Evolutionary conservation across 2,329 filamentous ascomycete genomes (phyloP), one percentile per base, ranked within the genome.

Genomic region (Shiraia sp.): DNA sequence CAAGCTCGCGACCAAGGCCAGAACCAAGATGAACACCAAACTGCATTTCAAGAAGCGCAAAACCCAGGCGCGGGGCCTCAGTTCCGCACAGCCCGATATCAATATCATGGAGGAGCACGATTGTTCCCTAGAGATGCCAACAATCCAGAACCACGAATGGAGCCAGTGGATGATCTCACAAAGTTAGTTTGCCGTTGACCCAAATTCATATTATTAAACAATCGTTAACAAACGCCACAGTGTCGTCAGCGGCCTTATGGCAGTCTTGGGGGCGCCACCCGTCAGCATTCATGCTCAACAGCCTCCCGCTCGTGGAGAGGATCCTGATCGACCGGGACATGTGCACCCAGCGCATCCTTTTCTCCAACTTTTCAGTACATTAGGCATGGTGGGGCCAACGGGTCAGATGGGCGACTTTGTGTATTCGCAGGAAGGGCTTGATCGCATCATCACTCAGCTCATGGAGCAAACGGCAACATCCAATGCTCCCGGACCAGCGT

Each of bases 391-490:
- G 22, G 59, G 55, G 10, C 61, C 57, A 23, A 70, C 63, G 8
- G 71, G 66, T 10, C 59, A 64, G 12, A 76, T 80, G 44, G 88
- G 90, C 14, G 92, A 97, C 67, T 88, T 85, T 6, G 92, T 96
- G 1, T 95, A 92, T 66, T 87, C 87, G 0, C 89, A 97, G 69
- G 90, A 96, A 71, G 91, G 88, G 2, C 75, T 97, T 23, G 92
- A 99, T 65, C 82, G 87, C 24, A 88, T 97, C 51, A 87, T 99
- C 41, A 87, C 88, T 0, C 82, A 87, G 55, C 76, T 97, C 30
- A 93, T 96, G 85, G 92, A 96, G 55, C 82, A 88, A 45, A 86
- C 90, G 42, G 80, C 83, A 2, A 79, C 79, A 37, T 86, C 85
- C 1, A 89, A 87, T 53, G 92, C 88, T 1, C 87, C 90, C 0